phyloP scores from a whole-genome alignment of 129 eudicot species.

The Tagetes patula region DNA sequence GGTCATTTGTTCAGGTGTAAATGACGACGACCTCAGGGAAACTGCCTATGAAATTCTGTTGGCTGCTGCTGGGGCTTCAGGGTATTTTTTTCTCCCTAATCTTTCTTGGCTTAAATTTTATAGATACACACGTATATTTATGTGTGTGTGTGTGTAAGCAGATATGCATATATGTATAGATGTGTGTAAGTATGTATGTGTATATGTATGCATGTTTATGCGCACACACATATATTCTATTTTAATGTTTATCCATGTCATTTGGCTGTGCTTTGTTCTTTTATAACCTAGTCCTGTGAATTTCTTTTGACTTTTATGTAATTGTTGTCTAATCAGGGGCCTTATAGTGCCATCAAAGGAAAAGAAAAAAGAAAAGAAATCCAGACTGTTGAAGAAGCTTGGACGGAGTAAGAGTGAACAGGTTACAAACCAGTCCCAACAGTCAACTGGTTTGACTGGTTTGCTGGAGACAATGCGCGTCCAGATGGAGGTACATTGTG shows the following conservation, averaged over 20 bases:
- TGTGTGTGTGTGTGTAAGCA: background rate
- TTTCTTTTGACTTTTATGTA: conserved; percentile 9
- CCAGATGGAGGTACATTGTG: conserved; percentile 87
- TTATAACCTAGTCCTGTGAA: background rate
- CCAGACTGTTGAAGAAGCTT: conserved; percentile 82
- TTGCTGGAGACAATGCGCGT: conserved; percentile 94
- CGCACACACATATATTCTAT: background rate
- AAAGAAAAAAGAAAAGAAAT: conserved; percentile 85
- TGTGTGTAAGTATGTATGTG: background rate
- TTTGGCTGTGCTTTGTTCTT: conserved; percentile 16
- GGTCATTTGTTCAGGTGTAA: conserved; percentile 54
- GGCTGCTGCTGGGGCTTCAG: conserved; percentile 98
- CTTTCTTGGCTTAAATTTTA: conserved; percentile 17
- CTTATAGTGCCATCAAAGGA: conserved; percentile 92
- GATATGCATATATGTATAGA: background rate
- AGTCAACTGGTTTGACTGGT: conserved; percentile 78
- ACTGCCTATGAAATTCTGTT: conserved; percentile 87
- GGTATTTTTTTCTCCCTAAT: conserved; percentile 52
- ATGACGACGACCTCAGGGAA: conserved; percentile 96
- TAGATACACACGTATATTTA: background rate
- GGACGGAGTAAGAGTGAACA: conserved; percentile 88
- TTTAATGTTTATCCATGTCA: background rate
- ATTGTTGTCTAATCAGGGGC: conserved; percentile 52
- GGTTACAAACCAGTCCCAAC: conserved; percentile 57
- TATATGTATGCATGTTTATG: background rate